phyloP scores from a whole-genome alignment of 805 yeast species.

The Huiozyma naganishii region DNA sequence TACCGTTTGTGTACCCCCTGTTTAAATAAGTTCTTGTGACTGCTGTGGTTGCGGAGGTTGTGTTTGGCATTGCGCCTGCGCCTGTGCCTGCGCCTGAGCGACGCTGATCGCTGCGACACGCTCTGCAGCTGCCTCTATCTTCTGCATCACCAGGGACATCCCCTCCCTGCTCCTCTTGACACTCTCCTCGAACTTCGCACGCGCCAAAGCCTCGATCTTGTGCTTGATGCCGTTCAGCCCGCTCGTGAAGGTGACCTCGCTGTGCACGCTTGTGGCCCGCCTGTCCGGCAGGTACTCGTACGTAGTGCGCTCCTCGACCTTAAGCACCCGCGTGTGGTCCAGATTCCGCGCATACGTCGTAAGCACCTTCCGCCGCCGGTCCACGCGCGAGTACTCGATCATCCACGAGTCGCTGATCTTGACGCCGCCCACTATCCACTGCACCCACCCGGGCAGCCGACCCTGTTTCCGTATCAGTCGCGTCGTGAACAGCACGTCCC shows the following conservation, averaged over 20 bases:
- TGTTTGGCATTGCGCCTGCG: too few relatives aligned
- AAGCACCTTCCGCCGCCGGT: conserved; percentile 46
- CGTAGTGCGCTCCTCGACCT: conserved; percentile 65
- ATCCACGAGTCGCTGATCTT: conserved; percentile 66
- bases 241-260: conserved; percentile 59
- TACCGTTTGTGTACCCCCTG: too few relatives aligned
- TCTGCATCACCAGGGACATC: conserved; percentile 66
- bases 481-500: conserved; percentile 61
- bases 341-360: conserved; percentile 67
- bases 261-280: conserved; percentile 37
- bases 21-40: too few relatives aligned
- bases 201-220: conserved; percentile 77
- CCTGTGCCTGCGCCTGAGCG: too few relatives aligned
- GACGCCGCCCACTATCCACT: conserved; percentile 30
- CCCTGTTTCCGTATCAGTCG: conserved; percentile 71
- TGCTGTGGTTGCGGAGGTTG: too few relatives aligned
- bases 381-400: conserved; percentile 65
- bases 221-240: conserved; percentile 47
- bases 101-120: too few relatives aligned
- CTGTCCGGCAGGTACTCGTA: conserved; percentile 33
- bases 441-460: conserved; percentile 67
- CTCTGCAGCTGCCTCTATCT: conserved; percentile 26
- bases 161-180: conserved; percentile 59
- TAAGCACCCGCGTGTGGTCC: conserved; percentile 69
- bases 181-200: conserved; percentile 56